phyloP scores from a whole-genome alignment of 1,284 basidiomycete species.

The Kwoniella shivajii region DNA sequence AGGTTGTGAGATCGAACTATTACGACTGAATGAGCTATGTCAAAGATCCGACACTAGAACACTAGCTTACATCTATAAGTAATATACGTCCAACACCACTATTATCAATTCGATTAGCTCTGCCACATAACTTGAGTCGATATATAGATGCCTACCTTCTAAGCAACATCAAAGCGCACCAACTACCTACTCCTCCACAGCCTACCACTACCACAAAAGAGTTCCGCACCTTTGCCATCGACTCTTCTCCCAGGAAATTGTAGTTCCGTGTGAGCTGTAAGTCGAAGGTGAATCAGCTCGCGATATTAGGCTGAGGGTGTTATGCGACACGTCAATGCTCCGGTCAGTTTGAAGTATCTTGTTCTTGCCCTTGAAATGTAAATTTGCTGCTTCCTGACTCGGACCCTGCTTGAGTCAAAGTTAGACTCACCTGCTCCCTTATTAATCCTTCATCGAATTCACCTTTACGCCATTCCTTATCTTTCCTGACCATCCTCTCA shows the following conservation, averaged over 20 bases:
- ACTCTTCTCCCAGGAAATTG: slow-evolving; percentile 88
- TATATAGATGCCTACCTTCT: slow-evolving; percentile 59
- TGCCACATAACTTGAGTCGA: background rate
- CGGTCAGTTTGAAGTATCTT: background rate
- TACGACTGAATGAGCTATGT: too few species aligned
- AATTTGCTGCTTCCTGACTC: too few species aligned
- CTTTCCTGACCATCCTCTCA: slow-evolving; percentile 31
- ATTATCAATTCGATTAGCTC: background rate
- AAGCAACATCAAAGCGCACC: slow-evolving; percentile 91
- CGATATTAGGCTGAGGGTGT: background rate
- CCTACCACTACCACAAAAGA: slow-evolving; percentile 85
- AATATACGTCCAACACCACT: slow-evolving; percentile 55
- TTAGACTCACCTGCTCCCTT: slow-evolving; percentile 63
- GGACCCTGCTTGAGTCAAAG: background rate
- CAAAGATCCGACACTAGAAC: background rate
- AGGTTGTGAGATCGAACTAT: slow-evolving; percentile 90
- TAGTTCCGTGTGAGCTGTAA: slow-evolving; percentile 87
- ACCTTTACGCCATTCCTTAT: slow-evolving; percentile 41
- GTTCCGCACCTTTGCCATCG: slow-evolving; percentile 76
- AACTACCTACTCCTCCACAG: slow-evolving; percentile 94
- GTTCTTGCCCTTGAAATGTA: too few species aligned
- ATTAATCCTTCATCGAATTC: slow-evolving; percentile 75
- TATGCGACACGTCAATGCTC: too few species aligned
- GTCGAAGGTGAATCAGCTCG: background rate
- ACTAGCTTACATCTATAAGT: slow-evolving; percentile 52